Evolutionary conservation across 2,329 filamentous ascomycete species (phyloP), one percentile per base, ranked within the genome.

Genomic region (Claviceps quebecensis): DNA sequence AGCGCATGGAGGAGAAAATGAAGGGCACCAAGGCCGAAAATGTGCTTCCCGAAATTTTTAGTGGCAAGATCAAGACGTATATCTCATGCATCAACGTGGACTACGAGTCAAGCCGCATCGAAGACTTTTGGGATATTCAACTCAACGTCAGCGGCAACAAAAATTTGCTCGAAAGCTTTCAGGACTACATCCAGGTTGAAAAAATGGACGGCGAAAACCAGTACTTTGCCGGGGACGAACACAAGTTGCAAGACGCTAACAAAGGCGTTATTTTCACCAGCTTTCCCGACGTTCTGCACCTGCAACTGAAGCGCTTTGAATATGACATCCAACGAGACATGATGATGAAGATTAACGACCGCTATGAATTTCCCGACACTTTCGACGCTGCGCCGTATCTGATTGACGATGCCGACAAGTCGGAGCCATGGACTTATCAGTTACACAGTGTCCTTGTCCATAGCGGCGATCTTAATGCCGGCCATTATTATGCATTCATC

Each of bases 111-210:
- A 95, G 90, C 55, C 81, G 91, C 55, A 81, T 93, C 57, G 93
- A 98, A 67, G 94, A 98, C 60, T 98, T 96, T 66, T 98, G 93
- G 93, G 93, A 98, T 65, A 87, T 98, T 54, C 93, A 98, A 65
- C 79, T 98, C 59, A 98, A 97, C 58, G 94, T 98, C 48, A 86
- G 86, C 56, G 90, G 89, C 36, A 96, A 95, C 74, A 89, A 87
- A 70, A 91, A 86, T 55, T 73, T 98, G 36, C 84, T 95, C 56
- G 89, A 94, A 61, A 97, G 91, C 63, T 97, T 98, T 73, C 83
- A 83, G 63, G 90, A 97, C 67, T 98, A 98, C 65, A 84, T 98
- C 59, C 84, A 95, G 62, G 91, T 96, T 38, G 93, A 98, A 68
- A 95, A 90, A 37, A 84, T 98, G 67, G 90, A 97, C 58, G 93